These are phyloP conservation scores for Bipolaris zeicola DNA, from an alignment of 2,329 filamentous ascomycete species.

Conservation along the genomic window DNA sequence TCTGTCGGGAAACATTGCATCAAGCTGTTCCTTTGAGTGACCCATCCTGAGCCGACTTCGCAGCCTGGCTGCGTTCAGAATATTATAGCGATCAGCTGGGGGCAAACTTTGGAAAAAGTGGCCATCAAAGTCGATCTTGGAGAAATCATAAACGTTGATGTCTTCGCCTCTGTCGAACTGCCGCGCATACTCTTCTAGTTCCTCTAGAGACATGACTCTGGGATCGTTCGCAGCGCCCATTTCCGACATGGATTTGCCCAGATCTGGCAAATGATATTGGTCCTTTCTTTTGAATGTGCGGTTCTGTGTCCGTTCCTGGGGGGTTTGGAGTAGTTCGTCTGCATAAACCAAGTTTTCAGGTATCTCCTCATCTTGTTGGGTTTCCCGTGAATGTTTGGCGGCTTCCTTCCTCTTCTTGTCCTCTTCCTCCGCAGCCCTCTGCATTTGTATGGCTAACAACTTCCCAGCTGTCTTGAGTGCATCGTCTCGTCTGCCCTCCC, in stretches of 20 bases:
- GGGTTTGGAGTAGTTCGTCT: slow-evolving; percentile 83
- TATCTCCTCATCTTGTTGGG: slow-evolving; percentile 70
- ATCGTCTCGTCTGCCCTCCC: slow-evolving; percentile 92
- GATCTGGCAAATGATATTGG: slow-evolving; percentile 89
- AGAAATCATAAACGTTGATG: slow-evolving; percentile 87
- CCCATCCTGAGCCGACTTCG: slow-evolving; percentile 92
- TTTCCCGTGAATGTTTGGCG: slow-evolving; percentile 47
- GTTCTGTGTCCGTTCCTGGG: slow-evolving; percentile 73
- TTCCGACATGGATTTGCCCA: slow-evolving; percentile 75
- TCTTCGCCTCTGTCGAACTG: slow-evolving; percentile 94
- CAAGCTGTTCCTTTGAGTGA: slow-evolving; percentile 92
- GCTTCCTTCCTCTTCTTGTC: slow-evolving; percentile 65
- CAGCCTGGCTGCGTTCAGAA: slow-evolving; percentile 89
- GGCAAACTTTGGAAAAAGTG: slow-evolving; percentile 94
- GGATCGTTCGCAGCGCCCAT: slow-evolving; percentile 94
- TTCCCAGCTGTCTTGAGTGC: slow-evolving; percentile 89
- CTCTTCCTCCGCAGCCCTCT: slow-evolving; percentile 85
- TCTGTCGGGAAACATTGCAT: slow-evolving; percentile 94
- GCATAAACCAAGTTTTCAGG: slow-evolving; percentile 83
- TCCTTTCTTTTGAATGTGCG: slow-evolving; percentile 89
- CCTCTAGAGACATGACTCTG: slow-evolving; percentile 93
- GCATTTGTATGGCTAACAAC: slow-evolving; percentile 91
- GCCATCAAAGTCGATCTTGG: slow-evolving; percentile 97
- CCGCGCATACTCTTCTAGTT: slow-evolving; percentile 89
- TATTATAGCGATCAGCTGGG: slow-evolving; percentile 91